phyloP scores from a whole-genome alignment of 345 rosid genomes.

The Moricandia arvensis region DNA sequence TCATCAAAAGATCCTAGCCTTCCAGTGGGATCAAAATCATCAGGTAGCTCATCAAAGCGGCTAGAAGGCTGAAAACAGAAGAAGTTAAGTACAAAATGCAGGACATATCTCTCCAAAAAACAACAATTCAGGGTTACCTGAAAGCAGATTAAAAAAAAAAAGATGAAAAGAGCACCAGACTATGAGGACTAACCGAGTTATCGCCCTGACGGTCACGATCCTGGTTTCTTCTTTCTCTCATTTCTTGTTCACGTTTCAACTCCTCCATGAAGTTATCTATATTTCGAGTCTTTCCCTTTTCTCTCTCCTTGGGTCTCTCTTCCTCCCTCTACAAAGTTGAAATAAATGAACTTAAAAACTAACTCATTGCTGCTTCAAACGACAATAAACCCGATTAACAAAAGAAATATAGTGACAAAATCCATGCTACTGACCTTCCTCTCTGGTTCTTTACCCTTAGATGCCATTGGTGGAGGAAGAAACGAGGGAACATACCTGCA shows the following conservation, averaged over 20 bases:
- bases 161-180: background rate
- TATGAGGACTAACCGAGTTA: constrained; percentile 53
- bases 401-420: background rate
- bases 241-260: constrained; percentile 95
- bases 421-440: constrained; percentile 57
- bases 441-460: constrained; percentile 86
- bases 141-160: constrained; percentile 7
- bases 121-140: constrained; percentile 2
- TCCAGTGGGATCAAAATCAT: constrained; percentile 98
- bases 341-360: background rate
- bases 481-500: constrained; percentile 99
- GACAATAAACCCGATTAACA: background rate
- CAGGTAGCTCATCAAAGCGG: constrained; percentile 95
- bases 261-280: constrained; percentile 99
- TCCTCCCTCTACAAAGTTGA: constrained; percentile 69
- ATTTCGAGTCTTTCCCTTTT: constrained; percentile 84
- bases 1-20: constrained; percentile 98
- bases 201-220: constrained; percentile 79
- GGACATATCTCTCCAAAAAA: background rate
- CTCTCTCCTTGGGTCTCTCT: constrained; percentile 72
- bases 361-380: background rate
- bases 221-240: constrained; percentile 93
- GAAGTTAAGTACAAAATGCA: constrained; percentile 22
- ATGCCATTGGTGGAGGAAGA: constrained; percentile 88
- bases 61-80: constrained; percentile 69